Conservation (phyloP, 2,329 filamentous ascomycete genomes). For the Ceratocystis eucalypticola region DNA sequence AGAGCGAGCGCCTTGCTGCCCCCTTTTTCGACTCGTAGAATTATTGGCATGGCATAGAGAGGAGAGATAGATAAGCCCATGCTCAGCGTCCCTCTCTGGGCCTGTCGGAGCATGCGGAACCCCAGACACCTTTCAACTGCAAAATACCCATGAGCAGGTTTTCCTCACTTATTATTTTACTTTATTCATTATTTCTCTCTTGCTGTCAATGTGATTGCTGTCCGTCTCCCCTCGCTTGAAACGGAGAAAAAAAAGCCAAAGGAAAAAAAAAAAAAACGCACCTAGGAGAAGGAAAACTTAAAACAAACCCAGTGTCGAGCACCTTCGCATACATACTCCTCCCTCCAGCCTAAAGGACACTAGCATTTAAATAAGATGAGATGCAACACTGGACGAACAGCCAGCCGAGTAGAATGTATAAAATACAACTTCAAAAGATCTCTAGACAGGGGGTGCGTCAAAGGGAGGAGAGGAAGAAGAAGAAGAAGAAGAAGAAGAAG, state of each 20-base stretch:
- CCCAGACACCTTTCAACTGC: background rate
- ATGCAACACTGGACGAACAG: conserved; percentile 3
- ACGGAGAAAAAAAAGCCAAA: background rate
- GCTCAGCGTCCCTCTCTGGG: background rate
- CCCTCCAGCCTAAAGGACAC: background rate
- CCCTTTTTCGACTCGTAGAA: background rate
- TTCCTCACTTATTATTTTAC: background rate
- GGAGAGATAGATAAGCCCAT: background rate
- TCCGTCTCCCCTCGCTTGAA: background rate
- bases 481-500: background rate
- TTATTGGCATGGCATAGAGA: background rate
- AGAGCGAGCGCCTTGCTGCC: background rate
- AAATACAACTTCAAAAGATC: background rate
- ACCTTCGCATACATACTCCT: background rate
- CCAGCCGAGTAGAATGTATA: background rate
- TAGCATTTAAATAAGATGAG: background rate
- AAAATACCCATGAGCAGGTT: background rate
- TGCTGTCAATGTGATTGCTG: background rate
- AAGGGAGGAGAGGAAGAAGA: background rate
- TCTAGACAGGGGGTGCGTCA: background rate
- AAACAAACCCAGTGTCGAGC: background rate
- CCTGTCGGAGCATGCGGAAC: background rate
- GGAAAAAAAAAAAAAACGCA: background rate
- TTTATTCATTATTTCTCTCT: background rate
- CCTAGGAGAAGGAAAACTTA: background rate